phyloP scores from a whole-genome alignment of 2,329 filamentous ascomycete genomes.

The Ceratocystis colombiana region DNA sequence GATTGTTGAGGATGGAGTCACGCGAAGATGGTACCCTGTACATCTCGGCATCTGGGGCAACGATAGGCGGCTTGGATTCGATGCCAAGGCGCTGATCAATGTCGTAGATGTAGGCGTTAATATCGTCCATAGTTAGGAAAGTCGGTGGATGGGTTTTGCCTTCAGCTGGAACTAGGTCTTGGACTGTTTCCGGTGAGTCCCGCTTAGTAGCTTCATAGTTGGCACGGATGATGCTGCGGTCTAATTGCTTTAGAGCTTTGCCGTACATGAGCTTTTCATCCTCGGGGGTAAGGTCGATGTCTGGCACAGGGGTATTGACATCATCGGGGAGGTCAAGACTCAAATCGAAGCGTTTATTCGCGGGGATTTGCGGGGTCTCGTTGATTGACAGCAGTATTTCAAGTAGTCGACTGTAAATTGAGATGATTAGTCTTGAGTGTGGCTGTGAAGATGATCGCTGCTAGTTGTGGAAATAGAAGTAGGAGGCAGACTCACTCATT shows the following conservation, averaged over 20 bases:
- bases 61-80: constrained; percentile 39
- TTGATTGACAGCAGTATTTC: constrained; percentile 88
- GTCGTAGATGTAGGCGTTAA: constrained; percentile 63
- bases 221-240: constrained; percentile 44
- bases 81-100: constrained; percentile 46
- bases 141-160: constrained; percentile 49
- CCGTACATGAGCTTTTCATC: constrained; percentile 37
- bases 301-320: constrained; percentile 31
- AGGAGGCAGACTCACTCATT: constrained; percentile 61
- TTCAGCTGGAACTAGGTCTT: constrained; percentile 42
- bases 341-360: constrained; percentile 65
- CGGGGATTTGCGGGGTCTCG: constrained; percentile 65
- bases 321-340: constrained; percentile 40
- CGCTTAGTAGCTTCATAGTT: constrained; percentile 48
- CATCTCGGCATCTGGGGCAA: constrained; percentile 42
- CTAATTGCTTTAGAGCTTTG: constrained; percentile 43
- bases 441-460: neutral
- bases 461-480: neutral
- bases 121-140: constrained; percentile 58
- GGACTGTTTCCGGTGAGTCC: constrained; percentile 49
- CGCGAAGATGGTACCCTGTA: constrained; percentile 35
- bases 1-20: constrained; percentile 50
- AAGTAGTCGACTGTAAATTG: constrained; percentile 59
- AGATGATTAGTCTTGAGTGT: constrained; percentile 26
- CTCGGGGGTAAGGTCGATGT: constrained; percentile 32